Conservation (phyloP, 257 asterid genomes). For the Linderniella brevidens region DNA sequence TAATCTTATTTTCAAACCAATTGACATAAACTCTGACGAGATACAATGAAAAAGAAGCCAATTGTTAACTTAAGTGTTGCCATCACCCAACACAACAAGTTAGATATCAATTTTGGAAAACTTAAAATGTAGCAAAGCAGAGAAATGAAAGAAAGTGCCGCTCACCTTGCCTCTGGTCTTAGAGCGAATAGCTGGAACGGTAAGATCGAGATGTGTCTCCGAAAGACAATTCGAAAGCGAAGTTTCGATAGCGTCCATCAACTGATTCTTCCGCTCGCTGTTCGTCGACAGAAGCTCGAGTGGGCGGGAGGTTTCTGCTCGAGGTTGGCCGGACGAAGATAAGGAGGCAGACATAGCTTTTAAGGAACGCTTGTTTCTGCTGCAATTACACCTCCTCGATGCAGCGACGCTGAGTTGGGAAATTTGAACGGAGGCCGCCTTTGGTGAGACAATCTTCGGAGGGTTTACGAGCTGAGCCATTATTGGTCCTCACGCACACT, state of each 20-base stretch:
- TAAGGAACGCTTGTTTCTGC: slow-evolving; percentile 1
- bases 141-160: neutral
- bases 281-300: slow-evolving; percentile 7
- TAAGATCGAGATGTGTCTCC: slow-evolving; percentile 60
- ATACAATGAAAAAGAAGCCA: neutral
- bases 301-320: no score
- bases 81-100: neutral
- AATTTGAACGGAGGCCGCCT: no score
- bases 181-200: slow-evolving; percentile 55
- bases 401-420: neutral
- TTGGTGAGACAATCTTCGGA: no score
- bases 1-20: neutral
- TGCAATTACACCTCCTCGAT: neutral
- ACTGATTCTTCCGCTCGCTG: slow-evolving; percentile 32
- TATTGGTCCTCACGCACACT: no score
- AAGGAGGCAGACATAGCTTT: no score
- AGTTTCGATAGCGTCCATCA: slow-evolving; percentile 33
- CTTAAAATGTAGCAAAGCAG: neutral
- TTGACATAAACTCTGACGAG: slow-evolving; percentile 1
- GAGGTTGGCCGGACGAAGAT: no score
- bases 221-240: slow-evolving; percentile 55
- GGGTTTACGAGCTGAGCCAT: no score
- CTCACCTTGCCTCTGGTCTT: slow-evolving; percentile 82
- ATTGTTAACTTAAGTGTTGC: neutral
- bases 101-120: neutral